Base-by-base conservation (phyloP, 768 basidiomycete species). In the Kwoniella bestiolae region DNA sequence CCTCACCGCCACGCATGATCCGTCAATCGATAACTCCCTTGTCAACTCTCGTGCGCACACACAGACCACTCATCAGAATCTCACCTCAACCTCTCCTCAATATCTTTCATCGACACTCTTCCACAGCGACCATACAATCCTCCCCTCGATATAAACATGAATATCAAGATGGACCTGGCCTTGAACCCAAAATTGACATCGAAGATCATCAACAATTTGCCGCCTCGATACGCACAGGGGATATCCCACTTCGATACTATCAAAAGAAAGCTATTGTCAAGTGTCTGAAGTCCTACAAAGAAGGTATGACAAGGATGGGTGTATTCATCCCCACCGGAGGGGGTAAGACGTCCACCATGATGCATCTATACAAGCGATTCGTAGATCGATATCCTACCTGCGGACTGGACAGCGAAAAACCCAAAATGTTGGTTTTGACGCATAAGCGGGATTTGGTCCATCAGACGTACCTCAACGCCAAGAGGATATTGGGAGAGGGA, bases 301-400 rank as follows among this genome's bases (percentile, higher is more conserved):
- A 83, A 31, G 91, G 92, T 18, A 81, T 81, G 51, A 86, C 88
- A 4, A 87, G 77, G 23, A 72, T 80, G 28, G 79, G 77, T 18
- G 74, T 80, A 3, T 76, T 74, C n/a, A 70, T 73, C 1, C 79
- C 79, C 1, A 80, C 79, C 2, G 79, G 77, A 11, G 73, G 73
- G 14, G 86, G 86, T 58, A 96, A 97, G 81, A 98, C 94, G 0
- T 90, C 91, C 0, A 89, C 96, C 52, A 97, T 98, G 81, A 87
- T 93, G 38, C 86, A 87, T 95, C 9, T 32, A 31, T 18, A 16
- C 53, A 32, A 9, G 5, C 3, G 7, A 7, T 34, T 9, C 23
- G 23, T n/a, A n/a, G n/a, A n/a, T n/a, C n/a, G n/a, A n/a, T n/a
- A n/a, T n/a, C n/a, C n/a, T n/a, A n/a, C n/a, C n/a, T n/a, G n/a